Conservation (phyloP, 1,139 yeast genomes). For the Geotrichum candidum region DNA sequence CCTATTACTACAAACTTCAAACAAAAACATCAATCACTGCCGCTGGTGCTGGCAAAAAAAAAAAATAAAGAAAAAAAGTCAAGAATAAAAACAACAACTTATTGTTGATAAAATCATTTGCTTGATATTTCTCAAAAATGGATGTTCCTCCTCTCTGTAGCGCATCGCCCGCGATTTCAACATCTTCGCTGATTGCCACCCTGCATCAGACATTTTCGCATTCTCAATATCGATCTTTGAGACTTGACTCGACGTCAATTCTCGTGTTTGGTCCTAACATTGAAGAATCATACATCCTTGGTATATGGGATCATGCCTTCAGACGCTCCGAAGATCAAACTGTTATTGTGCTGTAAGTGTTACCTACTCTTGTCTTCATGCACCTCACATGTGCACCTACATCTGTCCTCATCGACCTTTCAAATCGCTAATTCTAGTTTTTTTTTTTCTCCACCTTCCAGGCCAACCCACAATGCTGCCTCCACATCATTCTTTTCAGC, state of each 20-base stretch:
- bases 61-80: too few species aligned
- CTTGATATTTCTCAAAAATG: conserved; percentile 20
- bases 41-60: neutral
- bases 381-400: neutral
- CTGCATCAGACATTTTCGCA: conserved; percentile 34
- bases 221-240: conserved; percentile 27
- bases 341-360: conserved; percentile 31
- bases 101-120: neutral
- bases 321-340: conserved; percentile 39
- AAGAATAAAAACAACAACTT: neutral
- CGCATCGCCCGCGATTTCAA: conserved; percentile 27
- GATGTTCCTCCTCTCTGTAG: conserved; percentile 31
- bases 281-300: conserved; percentile 33
- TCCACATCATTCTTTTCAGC: conserved; percentile 27
- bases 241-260: conserved; percentile 33
- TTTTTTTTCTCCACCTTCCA: neutral
- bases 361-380: neutral
- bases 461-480: conserved; percentile 21
- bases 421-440: neutral
- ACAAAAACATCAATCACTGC: neutral
- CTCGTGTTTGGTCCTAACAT: conserved; percentile 31
- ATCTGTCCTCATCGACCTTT: neutral
- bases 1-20: too few species aligned
- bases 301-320: conserved; percentile 39
- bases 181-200: conserved; percentile 35